Conservation (phyloP, 1,284 basidiomycete genomes). For the Vanrija pseudolonga region DNA sequence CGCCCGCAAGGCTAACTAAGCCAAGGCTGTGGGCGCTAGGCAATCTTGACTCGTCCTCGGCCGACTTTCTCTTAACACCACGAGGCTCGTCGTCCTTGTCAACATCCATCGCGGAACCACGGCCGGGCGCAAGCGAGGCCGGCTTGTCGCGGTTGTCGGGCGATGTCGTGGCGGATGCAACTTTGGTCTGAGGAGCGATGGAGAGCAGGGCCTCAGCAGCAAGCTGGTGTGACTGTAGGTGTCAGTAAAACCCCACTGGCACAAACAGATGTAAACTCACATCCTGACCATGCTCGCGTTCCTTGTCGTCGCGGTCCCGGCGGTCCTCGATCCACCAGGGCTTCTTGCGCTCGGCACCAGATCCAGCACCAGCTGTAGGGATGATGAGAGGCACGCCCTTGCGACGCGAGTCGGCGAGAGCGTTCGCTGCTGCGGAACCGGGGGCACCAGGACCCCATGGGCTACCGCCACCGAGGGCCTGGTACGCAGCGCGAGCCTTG, state of each 20-base stretch:
- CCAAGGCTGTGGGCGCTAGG: conserved; percentile 28
- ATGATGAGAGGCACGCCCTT: conserved; percentile 25
- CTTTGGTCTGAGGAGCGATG: conserved; percentile 41
- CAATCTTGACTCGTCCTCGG: conserved; percentile 30
- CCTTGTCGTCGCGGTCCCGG: conserved; percentile 15
- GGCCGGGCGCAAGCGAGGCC: conserved; percentile 12
- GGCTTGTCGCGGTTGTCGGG: conserved; percentile 30
- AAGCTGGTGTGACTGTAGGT: conserved; percentile 38
- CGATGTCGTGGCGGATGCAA: conserved; percentile 12
- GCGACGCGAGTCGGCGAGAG: conserved; percentile 6
- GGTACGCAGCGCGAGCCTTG: conserved; percentile 10
- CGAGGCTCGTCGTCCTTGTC: conserved; percentile 31
- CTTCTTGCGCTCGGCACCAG: conserved; percentile 30
- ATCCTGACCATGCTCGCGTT: conserved; percentile 14
- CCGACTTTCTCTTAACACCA: conserved; percentile 41
- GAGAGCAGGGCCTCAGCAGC: conserved; percentile 48
- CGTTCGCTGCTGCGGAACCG: not conserved
- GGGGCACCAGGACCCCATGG: conserved; percentile 10
- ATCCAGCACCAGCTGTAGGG: not conserved
- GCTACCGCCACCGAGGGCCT: conserved; percentile 6
- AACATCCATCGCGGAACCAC: conserved; percentile 21
- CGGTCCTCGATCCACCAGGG: conserved; percentile 42
- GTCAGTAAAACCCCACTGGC: no score
- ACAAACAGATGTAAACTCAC: not conserved
- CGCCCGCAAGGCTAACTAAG: conserved; percentile 19